phyloP scores from a whole-genome alignment of 176 grass and related monocot species.

The Aechmea fasciata region DNA sequence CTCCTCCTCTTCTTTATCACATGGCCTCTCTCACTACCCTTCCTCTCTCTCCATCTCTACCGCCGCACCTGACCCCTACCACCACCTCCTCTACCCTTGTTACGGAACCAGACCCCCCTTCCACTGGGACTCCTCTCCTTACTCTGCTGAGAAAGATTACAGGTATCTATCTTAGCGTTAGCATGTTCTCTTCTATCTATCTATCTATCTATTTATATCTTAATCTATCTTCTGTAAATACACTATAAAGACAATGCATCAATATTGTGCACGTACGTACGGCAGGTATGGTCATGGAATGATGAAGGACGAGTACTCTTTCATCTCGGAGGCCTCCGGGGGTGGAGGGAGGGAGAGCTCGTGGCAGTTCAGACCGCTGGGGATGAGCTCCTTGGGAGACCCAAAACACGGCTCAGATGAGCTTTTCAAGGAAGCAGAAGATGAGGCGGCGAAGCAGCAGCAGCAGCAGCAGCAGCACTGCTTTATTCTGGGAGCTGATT shows the following conservation, averaged over 20 bases:
- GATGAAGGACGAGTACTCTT: constrained; percentile 55
- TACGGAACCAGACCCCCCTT: constrained; percentile 22
- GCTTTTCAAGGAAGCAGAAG: constrained; percentile 21
- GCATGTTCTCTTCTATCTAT: no score
- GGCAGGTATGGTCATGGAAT: constrained; percentile 42
- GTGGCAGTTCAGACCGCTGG: constrained; percentile 79
- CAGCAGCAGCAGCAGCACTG: constrained; percentile 96
- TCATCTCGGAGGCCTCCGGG: constrained; percentile 54
- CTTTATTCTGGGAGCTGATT: constrained; percentile 67
- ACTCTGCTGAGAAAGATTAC: constrained; percentile 33
- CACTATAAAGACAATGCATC: no score
- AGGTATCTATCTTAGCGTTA: no score
- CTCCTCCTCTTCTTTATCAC: background rate
- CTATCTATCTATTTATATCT: background rate
- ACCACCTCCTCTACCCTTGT: constrained; percentile 40
- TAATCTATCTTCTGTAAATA: background rate
- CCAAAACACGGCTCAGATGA: constrained; percentile 22
- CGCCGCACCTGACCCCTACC: constrained; percentile 20
- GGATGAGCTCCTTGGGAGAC: constrained; percentile 25
- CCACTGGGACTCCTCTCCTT: constrained; percentile 36
- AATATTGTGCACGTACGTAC: no score
- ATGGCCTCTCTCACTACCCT: background rate
- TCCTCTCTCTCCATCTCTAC: constrained; percentile 13
- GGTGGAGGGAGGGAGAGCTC: constrained; percentile 44
- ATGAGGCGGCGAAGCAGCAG: constrained; percentile 27